phyloP scores from a whole-genome alignment of 2,329 filamentous ascomycete genomes.

The Coniella vitis region DNA sequence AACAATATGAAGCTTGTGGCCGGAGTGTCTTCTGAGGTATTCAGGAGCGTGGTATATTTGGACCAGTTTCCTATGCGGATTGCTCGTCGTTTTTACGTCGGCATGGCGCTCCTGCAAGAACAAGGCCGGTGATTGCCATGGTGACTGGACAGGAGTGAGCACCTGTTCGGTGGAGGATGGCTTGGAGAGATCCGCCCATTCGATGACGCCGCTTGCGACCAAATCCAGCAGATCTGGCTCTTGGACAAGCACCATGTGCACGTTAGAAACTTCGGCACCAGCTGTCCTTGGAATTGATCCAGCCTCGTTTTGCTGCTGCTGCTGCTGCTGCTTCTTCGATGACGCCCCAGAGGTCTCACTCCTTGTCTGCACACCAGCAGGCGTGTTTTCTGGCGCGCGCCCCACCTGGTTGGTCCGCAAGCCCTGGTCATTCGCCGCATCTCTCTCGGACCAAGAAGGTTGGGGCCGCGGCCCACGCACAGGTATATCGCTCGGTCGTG shows the following conservation, averaged over 20 bases:
- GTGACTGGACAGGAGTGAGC: background rate
- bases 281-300: no score
- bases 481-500: no score
- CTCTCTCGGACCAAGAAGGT: no score
- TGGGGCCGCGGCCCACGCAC: no score
- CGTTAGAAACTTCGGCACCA: background rate
- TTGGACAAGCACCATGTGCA: constrained; percentile 1
- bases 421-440: no score
- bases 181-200: background rate
- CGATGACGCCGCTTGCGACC: background rate
- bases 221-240: constrained; percentile 3
- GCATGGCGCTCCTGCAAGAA: no score
- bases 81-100: background rate
- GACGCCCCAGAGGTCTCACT: no score
- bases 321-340: no score
- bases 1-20: background rate
- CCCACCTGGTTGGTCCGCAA: no score
- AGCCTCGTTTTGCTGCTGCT: background rate
- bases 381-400: no score
- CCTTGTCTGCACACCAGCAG: no score
- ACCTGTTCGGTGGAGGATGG: background rate
- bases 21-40: background rate
- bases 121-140: background rate
- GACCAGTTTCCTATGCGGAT: background rate
- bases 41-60: background rate